Percentiles rank a stretch among this genome's conserved stretches.
These are phyloP conservation scores for Ophiosphaerella herpotricha DNA, from an alignment of 2,329 filamentous ascomycete species.

Conservation along the genomic window DNA sequence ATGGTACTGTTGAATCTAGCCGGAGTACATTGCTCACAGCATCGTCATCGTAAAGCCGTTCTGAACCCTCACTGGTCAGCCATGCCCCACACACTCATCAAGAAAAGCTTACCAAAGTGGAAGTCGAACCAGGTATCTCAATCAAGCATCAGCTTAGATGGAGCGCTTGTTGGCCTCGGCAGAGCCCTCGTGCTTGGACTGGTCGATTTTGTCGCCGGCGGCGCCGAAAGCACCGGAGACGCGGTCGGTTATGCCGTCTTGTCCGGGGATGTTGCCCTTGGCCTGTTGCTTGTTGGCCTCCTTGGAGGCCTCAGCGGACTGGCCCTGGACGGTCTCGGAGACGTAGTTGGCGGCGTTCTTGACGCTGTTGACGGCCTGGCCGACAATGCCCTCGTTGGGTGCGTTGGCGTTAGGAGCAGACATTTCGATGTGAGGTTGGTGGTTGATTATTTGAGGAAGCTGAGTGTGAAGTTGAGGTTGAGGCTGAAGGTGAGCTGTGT, in stretches of 20 bases:
- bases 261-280: slow-evolving; percentile 62
- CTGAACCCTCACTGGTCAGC: slow-evolving; percentile 11
- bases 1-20: slow-evolving; percentile 20
- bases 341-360: slow-evolving; percentile 71
- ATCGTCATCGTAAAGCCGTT: slow-evolving; percentile 12
- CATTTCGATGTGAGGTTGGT: slow-evolving; percentile 39
- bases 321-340: slow-evolving; percentile 65
- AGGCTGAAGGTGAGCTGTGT: slow-evolving; percentile 4
- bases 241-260: slow-evolving; percentile 52
- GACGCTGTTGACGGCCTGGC: slow-evolving; percentile 47
- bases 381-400: slow-evolving; percentile 52
- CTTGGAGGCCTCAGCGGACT: slow-evolving; percentile 63
- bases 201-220: slow-evolving; percentile 57
- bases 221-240: slow-evolving; percentile 59
- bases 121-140: slow-evolving; percentile 11
- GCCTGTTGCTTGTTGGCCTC: slow-evolving; percentile 67
- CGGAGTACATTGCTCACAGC: slow-evolving; percentile 26
- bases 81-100: not conserved
- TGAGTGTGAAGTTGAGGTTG: slow-evolving; percentile 3
- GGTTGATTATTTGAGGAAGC: slow-evolving; percentile 9
- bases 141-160: slow-evolving; percentile 25
- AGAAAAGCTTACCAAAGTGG: slow-evolving; percentile 18
- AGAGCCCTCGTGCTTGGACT: slow-evolving; percentile 56
- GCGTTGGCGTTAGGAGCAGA: slow-evolving; percentile 51
- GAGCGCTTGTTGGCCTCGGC: slow-evolving; percentile 56